Evolutionary conservation across 2,329 filamentous ascomycete species (phyloP), one percentile per base, ranked within the genome.

Genomic region (Monosporascus sp.): DNA sequence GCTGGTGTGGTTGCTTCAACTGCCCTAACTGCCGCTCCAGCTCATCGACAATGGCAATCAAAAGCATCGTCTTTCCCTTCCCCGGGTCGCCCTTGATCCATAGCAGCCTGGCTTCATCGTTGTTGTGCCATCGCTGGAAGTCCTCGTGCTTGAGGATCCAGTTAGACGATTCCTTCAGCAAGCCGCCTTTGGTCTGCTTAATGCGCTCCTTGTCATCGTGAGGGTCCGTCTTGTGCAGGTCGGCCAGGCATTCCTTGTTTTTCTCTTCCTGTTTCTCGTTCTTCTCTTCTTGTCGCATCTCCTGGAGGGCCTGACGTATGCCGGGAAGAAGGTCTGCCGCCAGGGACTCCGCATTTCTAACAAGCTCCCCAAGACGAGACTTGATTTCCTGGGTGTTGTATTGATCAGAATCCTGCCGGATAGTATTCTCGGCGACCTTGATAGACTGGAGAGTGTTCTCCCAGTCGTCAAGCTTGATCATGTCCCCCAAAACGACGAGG

Each of bases 51-150:
- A 67, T 65, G 20, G 63, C 62, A 2, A 48, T 65, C 0, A 70
- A 50, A 2, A 72, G 54, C 68, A 71, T 72, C 0, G 67, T 72
- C 47, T 71, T 73, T 0, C 69, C 69, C 50, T 70, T 72, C 3
- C 70, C 68, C 0, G 69, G 63, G n/a, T 27, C 26, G 26, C 26
- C 26, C 2, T 27, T 27, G 7, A 27, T 27, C 7, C 7, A 27
- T 27, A 27, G 20, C 41, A 44, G 5, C 27, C 9, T 5, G 2
- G 9, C 9, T 3, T 31, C 4, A 3, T 31, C 7, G 2, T 31
- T 5, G 3, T 31, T 3, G 4, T 1, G 27, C 27, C 9, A 31
- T 31, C 11, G 9, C 27, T 5, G 27, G 9, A 31, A 31, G 9
- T 31, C 11, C 27, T 31, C 9, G 27, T 31, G 4, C 1, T 3